Conservation (phyloP, 441 rosid genomes). For the Geranium incanum region DNA sequence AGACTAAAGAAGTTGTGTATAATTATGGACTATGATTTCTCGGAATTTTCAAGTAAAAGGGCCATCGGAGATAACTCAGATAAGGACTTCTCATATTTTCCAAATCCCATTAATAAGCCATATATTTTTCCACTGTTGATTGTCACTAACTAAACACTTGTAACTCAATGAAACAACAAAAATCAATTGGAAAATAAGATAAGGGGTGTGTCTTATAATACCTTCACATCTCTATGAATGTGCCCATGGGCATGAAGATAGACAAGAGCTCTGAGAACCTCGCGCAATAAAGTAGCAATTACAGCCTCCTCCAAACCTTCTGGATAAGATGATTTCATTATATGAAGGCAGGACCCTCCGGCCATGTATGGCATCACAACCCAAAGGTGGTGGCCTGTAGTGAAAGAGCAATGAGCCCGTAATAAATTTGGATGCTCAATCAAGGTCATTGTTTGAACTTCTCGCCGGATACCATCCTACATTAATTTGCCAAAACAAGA, state of each 20-base stretch:
- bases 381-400: conserved; percentile 80
- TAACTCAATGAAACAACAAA: neutral
- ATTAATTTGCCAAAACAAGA: conserved; percentile 10
- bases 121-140: neutral
- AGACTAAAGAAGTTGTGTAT: neutral
- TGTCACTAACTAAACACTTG: conserved; percentile 15
- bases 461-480: conserved; percentile 97
- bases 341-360: conserved; percentile 95
- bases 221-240: conserved; percentile 99
- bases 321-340: conserved; percentile 71
- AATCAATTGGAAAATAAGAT: neutral
- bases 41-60: neutral
- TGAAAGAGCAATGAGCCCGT: conserved; percentile 93
- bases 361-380: conserved; percentile 99
- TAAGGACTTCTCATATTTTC: neutral
- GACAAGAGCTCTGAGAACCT: conserved; percentile 91
- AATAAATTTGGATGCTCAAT: conserved; percentile 85
- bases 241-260: conserved; percentile 95
- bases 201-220: conserved; percentile 23
- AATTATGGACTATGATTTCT: neutral
- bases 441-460: conserved; percentile 92
- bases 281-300: conserved; percentile 78
- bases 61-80: neutral
- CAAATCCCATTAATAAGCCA: neutral
- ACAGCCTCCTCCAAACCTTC: conserved; percentile 96